A percentile compares a stretch with the other conserved stretches of the same genome.
phyloP scores from a whole-genome alignment of 192 early-diverging fungal genomes.

The Podila epigama region DNA sequence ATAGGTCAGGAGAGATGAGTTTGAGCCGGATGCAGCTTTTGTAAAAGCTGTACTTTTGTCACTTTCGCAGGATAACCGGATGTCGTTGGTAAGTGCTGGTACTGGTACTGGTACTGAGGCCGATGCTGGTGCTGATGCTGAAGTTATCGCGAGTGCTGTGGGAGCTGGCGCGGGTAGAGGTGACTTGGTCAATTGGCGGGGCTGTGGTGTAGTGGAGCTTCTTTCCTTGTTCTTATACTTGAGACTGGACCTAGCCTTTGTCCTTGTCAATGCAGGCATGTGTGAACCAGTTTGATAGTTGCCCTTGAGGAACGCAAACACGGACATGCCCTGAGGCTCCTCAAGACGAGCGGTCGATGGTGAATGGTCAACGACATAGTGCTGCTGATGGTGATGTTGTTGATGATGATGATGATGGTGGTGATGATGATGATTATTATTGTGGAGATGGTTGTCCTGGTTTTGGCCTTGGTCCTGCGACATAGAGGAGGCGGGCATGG shows the following conservation, averaged over 20 bases:
- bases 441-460: too few relatives aligned
- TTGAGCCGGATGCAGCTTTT: background rate
- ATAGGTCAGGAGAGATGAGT: background rate
- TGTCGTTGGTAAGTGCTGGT: background rate
- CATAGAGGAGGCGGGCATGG: too few relatives aligned
- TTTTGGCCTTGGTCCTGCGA: too few relatives aligned
- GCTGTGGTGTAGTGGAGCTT: background rate
- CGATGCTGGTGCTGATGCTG: background rate
- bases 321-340: constrained; percentile 3
- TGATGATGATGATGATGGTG: background rate
- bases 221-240: constrained; percentile 1
- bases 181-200: background rate
- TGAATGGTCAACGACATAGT: background rate
- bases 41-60: background rate
- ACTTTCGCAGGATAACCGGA: background rate
- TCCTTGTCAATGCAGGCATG: constrained; percentile 20
- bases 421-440: background rate
- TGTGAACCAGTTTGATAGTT: background rate
- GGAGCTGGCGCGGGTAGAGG: background rate
- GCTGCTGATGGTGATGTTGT: background rate
- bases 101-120: background rate
- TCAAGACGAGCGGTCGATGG: constrained; percentile 14
- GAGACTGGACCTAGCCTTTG: constrained; percentile 17
- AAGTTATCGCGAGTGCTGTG: too few relatives aligned
- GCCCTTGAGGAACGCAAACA: constrained; percentile 21